Evolutionary conservation across 441 rosid species (phyloP).

Genomic region (Pelargonium australe): DNA sequence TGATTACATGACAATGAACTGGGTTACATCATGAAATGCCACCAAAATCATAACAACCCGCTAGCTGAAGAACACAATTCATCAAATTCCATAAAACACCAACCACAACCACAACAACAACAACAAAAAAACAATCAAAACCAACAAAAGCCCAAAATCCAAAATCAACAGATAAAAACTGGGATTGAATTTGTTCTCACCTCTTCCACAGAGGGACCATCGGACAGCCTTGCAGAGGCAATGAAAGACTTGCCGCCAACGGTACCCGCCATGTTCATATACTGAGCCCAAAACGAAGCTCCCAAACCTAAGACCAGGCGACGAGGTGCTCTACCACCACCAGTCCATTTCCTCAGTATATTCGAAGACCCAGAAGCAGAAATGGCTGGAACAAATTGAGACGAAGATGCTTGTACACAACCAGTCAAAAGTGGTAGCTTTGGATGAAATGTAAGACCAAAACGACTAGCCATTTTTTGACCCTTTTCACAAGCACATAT

Average conservation of each 20-base stretch:
- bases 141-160: conserved; percentile 17
- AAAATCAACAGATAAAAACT: conserved; percentile 2
- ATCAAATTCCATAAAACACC: neutral
- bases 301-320: conserved; percentile 51
- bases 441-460: conserved; percentile 16
- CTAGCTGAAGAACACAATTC: neutral
- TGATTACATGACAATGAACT: neutral
- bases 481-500: neutral
- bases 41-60: conserved; percentile 1
- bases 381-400: conserved; percentile 6
- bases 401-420: neutral
- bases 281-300: conserved; percentile 50
- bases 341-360: conserved; percentile 22
- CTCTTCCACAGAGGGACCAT: conserved; percentile 50
- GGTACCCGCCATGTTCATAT: conserved; percentile 35
- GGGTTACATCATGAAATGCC: neutral
- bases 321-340: conserved; percentile 33
- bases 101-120: neutral
- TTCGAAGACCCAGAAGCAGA: conserved; percentile 21
- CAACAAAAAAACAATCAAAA: conserved; percentile 6
- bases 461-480: conserved; percentile 31
- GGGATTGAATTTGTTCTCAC: conserved; percentile 26
- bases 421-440: conserved; percentile 25
- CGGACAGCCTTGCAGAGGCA: conserved; percentile 67
- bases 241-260: conserved; percentile 41